These are phyloP conservation scores for Ganoderma boninense DNA, from an alignment of 1,284 basidiomycete species.

Conservation along the genomic window DNA sequence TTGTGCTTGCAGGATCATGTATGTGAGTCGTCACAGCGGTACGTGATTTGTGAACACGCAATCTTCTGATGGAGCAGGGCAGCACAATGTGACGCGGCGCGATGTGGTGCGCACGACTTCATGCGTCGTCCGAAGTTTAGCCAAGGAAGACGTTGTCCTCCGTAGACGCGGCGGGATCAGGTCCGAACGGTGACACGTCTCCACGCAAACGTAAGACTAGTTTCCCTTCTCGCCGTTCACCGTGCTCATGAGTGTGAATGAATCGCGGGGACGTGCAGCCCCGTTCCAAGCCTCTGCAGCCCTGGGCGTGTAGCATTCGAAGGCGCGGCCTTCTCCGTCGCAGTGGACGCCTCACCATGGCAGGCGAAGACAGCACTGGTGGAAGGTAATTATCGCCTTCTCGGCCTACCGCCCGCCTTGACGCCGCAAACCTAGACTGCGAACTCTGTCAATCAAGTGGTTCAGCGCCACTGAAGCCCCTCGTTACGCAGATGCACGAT, in stretches of 20 bases:
- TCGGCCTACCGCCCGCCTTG: neutral
- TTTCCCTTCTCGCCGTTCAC: neutral
- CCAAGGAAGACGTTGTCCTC: neutral
- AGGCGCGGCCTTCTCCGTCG: neutral
- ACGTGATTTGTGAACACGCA: conserved; percentile 16
- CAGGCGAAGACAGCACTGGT: neutral
- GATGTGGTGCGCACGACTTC: neutral
- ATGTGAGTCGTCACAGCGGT: neutral
- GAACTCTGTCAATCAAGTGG: neutral
- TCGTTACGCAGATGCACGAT: neutral
- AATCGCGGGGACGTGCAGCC: neutral
- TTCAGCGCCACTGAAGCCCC: neutral
- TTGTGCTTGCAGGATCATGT: neutral
- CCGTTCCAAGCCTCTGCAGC: neutral
- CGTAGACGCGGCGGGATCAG: neutral
- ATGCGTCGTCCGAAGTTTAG: neutral
- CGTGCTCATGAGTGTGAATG: neutral
- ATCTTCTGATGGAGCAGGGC: neutral
- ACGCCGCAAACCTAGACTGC: neutral
- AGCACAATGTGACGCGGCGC: conserved; percentile 6
- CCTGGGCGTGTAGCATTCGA: neutral
- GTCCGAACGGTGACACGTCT: neutral
- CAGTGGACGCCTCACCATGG: neutral
- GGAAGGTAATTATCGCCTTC: neutral
- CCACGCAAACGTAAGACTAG: conserved; percentile 1